Evolutionary conservation across 2,329 filamentous ascomycete genomes (phyloP), one percentile per base, ranked within the genome.

Genomic region (Xylaria multiplex): DNA sequence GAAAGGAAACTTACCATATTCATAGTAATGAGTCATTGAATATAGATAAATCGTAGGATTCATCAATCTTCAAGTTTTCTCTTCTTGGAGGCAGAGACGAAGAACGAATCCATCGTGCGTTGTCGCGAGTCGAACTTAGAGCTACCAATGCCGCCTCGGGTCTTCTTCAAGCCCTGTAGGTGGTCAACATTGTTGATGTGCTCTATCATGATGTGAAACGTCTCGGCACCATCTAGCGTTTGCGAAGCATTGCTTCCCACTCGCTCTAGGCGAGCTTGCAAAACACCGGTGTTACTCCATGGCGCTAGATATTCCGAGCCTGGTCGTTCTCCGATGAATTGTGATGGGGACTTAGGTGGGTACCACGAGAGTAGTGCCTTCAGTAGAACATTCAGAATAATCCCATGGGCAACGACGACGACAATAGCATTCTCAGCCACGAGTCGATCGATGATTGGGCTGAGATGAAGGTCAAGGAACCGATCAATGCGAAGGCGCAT

Each of bases 121-220:
- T 97, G 94, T 53, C 84, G 88, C 11, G 86, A 84, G 76, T 97
- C 93, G 75, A 92, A 90, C 62, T 85, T 84, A 45, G 91, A 85
- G 72, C 91, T 96, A 61, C 93, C 93, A 63, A 97, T 91, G 3
- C 93, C 93, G 35, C 93, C 92, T 27, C 90, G 83, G 8, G 93
- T 95, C 78, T 93, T 91, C 77, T 90, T 94, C 64, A 97, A 81
- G 32, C 89, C 88, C 50, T 82, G 79, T 2, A 97, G 85, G 78
- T 97, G 94, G 3, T 87, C 85, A 66, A 86, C 85, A 67, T 86
- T 86, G 75, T 97, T 95, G 69, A 93, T 83, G 5, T 81, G 81
- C 52, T 86, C 77, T 32, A 96, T 83, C 30, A 69, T 74, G 61
- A 85, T 67, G 30, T 69, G 70, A 7, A 81, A 24, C 27, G 19